Percentiles rank a stretch among this genome's conserved stretches.
phyloP scores from a whole-genome alignment of 192 early-diverging fungal genomes.

The Rhizophlyctis rosea region DNA sequence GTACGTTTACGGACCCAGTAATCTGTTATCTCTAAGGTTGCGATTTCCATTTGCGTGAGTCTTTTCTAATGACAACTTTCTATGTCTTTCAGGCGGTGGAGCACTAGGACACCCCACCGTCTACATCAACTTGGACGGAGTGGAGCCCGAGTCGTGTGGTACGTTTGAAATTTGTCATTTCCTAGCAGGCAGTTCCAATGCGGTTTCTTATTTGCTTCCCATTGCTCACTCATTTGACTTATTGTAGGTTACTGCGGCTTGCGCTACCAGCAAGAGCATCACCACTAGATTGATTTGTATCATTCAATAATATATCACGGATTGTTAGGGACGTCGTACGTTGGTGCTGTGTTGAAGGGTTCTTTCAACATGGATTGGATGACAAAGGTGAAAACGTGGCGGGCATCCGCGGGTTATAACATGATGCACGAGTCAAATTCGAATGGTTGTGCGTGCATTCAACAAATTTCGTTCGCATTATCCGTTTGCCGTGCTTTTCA shows the following conservation, averaged over 20 bases:
- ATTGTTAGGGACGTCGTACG: too few relatives aligned
- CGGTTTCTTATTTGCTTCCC: background rate
- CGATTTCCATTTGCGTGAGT: conserved; percentile 16
- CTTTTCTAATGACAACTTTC: too few relatives aligned
- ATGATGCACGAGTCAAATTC: too few relatives aligned
- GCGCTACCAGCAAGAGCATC: conserved; percentile 71
- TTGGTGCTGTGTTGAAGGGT: too few relatives aligned
- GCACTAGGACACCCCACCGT: conserved; percentile 91
- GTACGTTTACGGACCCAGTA: conserved; percentile 30
- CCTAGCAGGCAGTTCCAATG: background rate
- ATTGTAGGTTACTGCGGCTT: conserved; percentile 53
- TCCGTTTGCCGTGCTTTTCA: too few relatives aligned
- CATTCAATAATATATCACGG: too few relatives aligned
- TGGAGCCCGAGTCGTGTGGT: conserved; percentile 69
- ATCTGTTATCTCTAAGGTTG: conserved; percentile 6
- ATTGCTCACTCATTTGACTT: background rate
- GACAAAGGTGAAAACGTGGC: too few relatives aligned
- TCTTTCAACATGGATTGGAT: too few relatives aligned
- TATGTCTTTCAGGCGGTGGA: conserved; percentile 67
- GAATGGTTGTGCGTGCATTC: too few relatives aligned
- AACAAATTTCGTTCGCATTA: too few relatives aligned
- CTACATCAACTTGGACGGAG: conserved; percentile 82
- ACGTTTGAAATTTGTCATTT: conserved; percentile 19
- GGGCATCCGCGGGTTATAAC: too few relatives aligned
- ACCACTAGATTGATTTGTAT: conserved; percentile 58